Evolutionary conservation across 345 rosid species (phyloP), one percentile per base, ranked within the genome.

Genomic region (Aquilaria yunnanensis): DNA sequence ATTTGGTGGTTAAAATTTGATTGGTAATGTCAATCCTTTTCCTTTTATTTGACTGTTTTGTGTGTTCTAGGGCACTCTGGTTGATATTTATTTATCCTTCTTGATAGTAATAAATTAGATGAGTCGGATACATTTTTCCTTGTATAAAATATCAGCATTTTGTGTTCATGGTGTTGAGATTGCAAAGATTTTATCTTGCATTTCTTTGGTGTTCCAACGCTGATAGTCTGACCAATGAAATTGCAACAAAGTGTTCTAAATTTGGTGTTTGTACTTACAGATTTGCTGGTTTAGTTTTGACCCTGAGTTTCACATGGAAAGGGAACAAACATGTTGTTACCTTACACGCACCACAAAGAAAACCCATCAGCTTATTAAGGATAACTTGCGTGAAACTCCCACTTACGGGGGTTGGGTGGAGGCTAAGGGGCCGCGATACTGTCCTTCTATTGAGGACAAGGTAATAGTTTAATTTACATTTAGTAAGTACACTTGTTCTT

Each of bases 401-500:
- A 93, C 98, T 60, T 93, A 93, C 80, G 98, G 98, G 67, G 98
- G 98, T 64, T 93, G 98, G 98, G 89, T 90, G 59, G 97, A 93
- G 81, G 94, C 98, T 41, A 93, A 88, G 77, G 98, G 98, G 65
- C 98, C 98, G 71, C 77, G 98, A 80, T 93, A 93, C 79, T 93
- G 97, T 78, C 98, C 97, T 77, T 88, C 97, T 52, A 93, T 93
- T 58, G 98, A 93, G 74, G 98, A 93, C 73, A 93, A 93, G 97
- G 98, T 90, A 72, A 58, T 48, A 14, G 7, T 49, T 29, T 11
- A 34, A 49, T 56, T 34, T 48, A 9, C 55, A 41, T 37, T 37
- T 37, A 37, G 7, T 34, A 3, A 16, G n/a, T 12, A 50, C 68
- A 32, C 57, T 71, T 45, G 61, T 14, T 51, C 48, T 62, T 34